phyloP scores from a whole-genome alignment of 352 stramenopile species.

The Globisporangium ultimum region DNA sequence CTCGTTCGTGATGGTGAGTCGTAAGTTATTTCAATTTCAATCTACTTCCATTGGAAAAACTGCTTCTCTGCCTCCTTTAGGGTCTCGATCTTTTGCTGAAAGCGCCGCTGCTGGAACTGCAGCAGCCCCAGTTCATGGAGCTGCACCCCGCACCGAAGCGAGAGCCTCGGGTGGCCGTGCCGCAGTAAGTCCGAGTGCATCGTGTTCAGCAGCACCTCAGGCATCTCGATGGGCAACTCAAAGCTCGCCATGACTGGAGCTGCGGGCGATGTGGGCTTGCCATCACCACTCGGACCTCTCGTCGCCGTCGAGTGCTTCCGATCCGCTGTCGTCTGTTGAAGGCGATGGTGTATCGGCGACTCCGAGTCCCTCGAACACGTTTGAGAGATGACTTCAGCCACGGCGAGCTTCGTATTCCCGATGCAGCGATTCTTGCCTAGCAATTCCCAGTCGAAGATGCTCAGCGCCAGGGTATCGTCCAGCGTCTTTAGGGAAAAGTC shows the following conservation, averaged over 20 bases:
- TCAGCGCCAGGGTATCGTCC: slow-evolving; percentile 40
- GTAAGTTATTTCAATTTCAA: slow-evolving; percentile 38
- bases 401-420: slow-evolving; percentile 33
- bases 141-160: slow-evolving; percentile 49
- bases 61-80: slow-evolving; percentile 43
- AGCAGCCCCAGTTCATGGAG: slow-evolving; percentile 40
- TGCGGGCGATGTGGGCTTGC: background rate
- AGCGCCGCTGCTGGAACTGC: slow-evolving; percentile 36
- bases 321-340: background rate
- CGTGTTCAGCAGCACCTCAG: slow-evolving; percentile 34
- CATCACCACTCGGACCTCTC: background rate
- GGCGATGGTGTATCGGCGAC: background rate
- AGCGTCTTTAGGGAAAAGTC: slow-evolving; percentile 48
- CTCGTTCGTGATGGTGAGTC: slow-evolving; percentile 10
- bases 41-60: slow-evolving; percentile 43
- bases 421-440: slow-evolving; percentile 49
- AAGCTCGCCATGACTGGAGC: slow-evolving; percentile 51
- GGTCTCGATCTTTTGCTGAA: slow-evolving; percentile 30
- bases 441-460: slow-evolving; percentile 54
- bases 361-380: slow-evolving; percentile 15
- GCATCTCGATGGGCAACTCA: slow-evolving; percentile 63
- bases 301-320: background rate
- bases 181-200: slow-evolving; percentile 38
- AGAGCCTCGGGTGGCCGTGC: slow-evolving; percentile 49
- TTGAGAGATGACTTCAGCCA: slow-evolving; percentile 48